Evolutionary conservation across 768 basidiomycete genomes (phyloP).

Genomic region (Termitomyces sp.): DNA sequence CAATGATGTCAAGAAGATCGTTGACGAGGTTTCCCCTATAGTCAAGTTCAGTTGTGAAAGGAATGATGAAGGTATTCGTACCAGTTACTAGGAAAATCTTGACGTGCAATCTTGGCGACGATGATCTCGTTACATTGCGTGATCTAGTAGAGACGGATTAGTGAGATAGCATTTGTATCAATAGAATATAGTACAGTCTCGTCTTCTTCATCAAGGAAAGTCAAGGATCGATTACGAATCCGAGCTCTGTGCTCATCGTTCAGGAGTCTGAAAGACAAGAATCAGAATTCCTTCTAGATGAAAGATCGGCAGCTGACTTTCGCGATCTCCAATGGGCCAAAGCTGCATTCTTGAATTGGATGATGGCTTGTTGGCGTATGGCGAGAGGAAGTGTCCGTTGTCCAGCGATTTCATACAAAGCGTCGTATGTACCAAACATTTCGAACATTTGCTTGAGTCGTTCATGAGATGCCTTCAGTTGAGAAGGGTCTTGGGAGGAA

Average conservation of each 20-base stretch:
- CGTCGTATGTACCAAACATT: slow-evolving; percentile 65
- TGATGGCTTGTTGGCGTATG: slow-evolving; percentile 76
- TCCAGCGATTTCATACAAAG: slow-evolving; percentile 68
- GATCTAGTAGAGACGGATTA: slow-evolving; percentile 42
- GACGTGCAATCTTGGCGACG: slow-evolving; percentile 69
- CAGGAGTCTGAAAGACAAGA: slow-evolving; percentile 43
- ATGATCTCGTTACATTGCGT: slow-evolving; percentile 73
- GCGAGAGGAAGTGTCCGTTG: slow-evolving; percentile 51
- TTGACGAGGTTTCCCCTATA: slow-evolving; percentile 56
- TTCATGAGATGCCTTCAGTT: slow-evolving; percentile 42
- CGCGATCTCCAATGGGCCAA: slow-evolving; percentile 71
- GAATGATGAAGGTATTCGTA: slow-evolving; percentile 20
- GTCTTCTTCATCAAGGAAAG: slow-evolving; percentile 72
- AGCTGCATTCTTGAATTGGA: slow-evolving; percentile 85
- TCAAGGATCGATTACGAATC: slow-evolving; percentile 62
- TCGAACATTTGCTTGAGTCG: slow-evolving; percentile 65
- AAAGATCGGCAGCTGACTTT: slow-evolving; percentile 42
- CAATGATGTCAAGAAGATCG: slow-evolving; percentile 50
- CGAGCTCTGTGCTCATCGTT: slow-evolving; percentile 58
- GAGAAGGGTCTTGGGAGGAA: slow-evolving; percentile 66
- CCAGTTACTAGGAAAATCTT: slow-evolving; percentile 75
- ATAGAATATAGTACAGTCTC: slow-evolving; percentile 50
- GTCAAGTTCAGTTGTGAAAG: slow-evolving; percentile 1
- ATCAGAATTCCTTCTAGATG: not conserved
- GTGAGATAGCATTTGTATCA: slow-evolving; percentile 3